Conservation (phyloP, 2,329 filamentous ascomycete species). For the Aureobasidium pullulans region DNA sequence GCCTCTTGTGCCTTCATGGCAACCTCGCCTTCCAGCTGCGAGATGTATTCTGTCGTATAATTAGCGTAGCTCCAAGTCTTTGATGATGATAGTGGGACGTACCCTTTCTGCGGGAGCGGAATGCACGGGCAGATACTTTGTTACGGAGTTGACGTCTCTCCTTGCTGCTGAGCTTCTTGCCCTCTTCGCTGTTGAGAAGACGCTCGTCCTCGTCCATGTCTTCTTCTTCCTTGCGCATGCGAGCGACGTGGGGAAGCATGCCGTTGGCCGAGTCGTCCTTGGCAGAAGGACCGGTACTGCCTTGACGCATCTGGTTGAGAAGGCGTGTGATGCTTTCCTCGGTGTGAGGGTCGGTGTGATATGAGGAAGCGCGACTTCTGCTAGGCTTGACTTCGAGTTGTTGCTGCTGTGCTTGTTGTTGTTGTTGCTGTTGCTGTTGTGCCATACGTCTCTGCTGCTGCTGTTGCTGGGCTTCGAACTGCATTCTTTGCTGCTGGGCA, state of each 20-base stretch:
- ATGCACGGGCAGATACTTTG: slow-evolving; percentile 96
- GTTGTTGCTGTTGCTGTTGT: slow-evolving; percentile 27
- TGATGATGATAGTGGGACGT: slow-evolving; percentile 31
- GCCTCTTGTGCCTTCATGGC: slow-evolving; percentile 76
- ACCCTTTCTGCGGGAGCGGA: slow-evolving; percentile 98
- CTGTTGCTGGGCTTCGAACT: slow-evolving; percentile 25
- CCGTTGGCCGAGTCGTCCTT: slow-evolving; percentile 40
- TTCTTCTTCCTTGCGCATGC: slow-evolving; percentile 85
- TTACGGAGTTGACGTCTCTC: slow-evolving; percentile 95
- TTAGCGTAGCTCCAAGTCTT: slow-evolving; percentile 39
- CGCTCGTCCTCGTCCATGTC: slow-evolving; percentile 99
- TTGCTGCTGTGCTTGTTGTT: slow-evolving; percentile 23
- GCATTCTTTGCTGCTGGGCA: slow-evolving; percentile 38
- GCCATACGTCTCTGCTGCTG: slow-evolving; percentile 26
- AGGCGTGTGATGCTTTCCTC: slow-evolving; percentile 94
- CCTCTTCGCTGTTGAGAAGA: slow-evolving; percentile 89
- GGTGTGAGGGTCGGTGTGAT: slow-evolving; percentile 39
- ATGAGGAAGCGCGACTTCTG: slow-evolving; percentile 29
- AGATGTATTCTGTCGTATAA: slow-evolving; percentile 75
- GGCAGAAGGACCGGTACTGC: slow-evolving; percentile 49
- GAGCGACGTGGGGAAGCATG: slow-evolving; percentile 59
- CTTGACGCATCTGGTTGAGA: slow-evolving; percentile 82
- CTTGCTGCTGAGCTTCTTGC: slow-evolving; percentile 98
- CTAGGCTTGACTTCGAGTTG: slow-evolving; percentile 37
- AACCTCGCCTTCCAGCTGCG: slow-evolving; percentile 85